Conservation (phyloP, 805 yeast genomes). For the Ogataea allantospora region DNA sequence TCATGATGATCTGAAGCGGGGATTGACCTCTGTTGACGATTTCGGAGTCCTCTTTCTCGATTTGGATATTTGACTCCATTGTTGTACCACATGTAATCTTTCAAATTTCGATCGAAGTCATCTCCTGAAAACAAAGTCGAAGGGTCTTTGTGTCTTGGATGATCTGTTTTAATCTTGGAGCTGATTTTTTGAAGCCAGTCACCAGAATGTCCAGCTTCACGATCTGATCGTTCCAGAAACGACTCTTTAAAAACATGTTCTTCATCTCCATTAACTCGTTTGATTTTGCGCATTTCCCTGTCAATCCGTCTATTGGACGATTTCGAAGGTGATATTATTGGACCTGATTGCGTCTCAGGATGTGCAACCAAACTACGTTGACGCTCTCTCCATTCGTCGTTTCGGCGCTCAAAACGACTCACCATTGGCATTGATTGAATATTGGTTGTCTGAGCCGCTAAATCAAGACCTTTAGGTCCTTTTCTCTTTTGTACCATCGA, state of each 20-base stretch:
- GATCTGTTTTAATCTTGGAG: constrained; percentile 2
- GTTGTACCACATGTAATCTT: constrained; percentile 21
- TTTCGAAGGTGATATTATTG: background rate
- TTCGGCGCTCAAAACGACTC: constrained; percentile 21
- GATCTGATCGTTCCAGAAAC: constrained; percentile 13
- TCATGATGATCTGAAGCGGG: background rate
- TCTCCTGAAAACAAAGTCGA: constrained; percentile 7
- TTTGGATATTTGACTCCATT: constrained; percentile 22
- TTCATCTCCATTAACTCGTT: constrained; percentile 19
- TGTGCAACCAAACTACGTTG: constrained; percentile 2
- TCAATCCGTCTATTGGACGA: constrained; percentile 8
- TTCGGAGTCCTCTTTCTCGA: constrained; percentile 14
- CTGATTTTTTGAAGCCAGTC: constrained; percentile 8
- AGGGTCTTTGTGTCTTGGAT: background rate
- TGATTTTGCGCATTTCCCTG: constrained; percentile 10
- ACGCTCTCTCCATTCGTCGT: constrained; percentile 22
- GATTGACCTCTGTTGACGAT: constrained; percentile 3
- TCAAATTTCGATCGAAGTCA: constrained; percentile 12
- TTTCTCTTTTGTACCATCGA: constrained; percentile 5
- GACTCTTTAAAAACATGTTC: constrained; percentile 16
- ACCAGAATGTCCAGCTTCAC: background rate
- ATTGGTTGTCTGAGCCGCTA: constrained; percentile 14
- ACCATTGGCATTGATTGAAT: constrained; percentile 27
- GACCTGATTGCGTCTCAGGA: too few relatives aligned
- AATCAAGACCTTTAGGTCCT: constrained; percentile 8